Percentiles rank a stretch among this genome's conserved stretches.
Conservation (phyloP, 495 filamentous ascomycete genomes). For the Darksidea phi region DNA sequence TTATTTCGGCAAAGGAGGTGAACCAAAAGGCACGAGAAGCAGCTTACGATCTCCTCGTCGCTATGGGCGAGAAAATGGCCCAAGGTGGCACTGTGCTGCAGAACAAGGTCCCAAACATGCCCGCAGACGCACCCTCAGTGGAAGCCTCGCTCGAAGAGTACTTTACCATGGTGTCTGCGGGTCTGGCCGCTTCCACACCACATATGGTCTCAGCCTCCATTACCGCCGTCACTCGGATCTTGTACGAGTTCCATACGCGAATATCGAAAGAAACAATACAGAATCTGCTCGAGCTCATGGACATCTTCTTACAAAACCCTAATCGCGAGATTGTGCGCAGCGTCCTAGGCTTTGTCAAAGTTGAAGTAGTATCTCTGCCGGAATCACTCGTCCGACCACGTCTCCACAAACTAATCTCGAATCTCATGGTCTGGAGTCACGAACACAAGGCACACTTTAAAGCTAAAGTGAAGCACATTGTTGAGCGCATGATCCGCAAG, state of each 20-base stretch:
- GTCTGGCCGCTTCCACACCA: slow-evolving; percentile 83
- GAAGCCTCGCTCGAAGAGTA: slow-evolving; percentile 85
- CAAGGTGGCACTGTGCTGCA: slow-evolving; percentile 77
- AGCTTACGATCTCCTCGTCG: slow-evolving; percentile 86
- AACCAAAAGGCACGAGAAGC: slow-evolving; percentile 88
- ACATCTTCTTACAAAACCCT: slow-evolving; percentile 88
- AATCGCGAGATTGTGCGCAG: slow-evolving; percentile 94
- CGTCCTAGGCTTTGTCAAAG: slow-evolving; percentile 94
- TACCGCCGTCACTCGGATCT: slow-evolving; percentile 83
- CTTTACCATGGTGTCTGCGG: slow-evolving; percentile 96
- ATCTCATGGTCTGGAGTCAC: slow-evolving; percentile 92
- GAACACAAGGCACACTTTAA: slow-evolving; percentile 96
- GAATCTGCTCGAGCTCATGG: slow-evolving; percentile 87
- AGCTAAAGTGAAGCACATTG: slow-evolving; percentile 93
- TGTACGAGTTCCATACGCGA: slow-evolving; percentile 76
- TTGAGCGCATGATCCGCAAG: slow-evolving; percentile 86
- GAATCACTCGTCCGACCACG: slow-evolving; percentile 70
- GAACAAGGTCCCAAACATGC: slow-evolving; percentile 81
- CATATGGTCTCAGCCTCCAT: slow-evolving; percentile 96
- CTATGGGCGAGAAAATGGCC: slow-evolving; percentile 78
- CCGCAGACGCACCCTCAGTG: slow-evolving; percentile 70
- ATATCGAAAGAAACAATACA: slow-evolving; percentile 59
- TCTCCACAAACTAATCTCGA: slow-evolving; percentile 72
- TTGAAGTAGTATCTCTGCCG: slow-evolving; percentile 82
- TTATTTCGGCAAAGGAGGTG: slow-evolving; percentile 92